A percentile compares a stretch with the other conserved stretches of the same genome.
Conservation (phyloP, 164 flowering plant species). For the Berberis vulgaris region DNA sequence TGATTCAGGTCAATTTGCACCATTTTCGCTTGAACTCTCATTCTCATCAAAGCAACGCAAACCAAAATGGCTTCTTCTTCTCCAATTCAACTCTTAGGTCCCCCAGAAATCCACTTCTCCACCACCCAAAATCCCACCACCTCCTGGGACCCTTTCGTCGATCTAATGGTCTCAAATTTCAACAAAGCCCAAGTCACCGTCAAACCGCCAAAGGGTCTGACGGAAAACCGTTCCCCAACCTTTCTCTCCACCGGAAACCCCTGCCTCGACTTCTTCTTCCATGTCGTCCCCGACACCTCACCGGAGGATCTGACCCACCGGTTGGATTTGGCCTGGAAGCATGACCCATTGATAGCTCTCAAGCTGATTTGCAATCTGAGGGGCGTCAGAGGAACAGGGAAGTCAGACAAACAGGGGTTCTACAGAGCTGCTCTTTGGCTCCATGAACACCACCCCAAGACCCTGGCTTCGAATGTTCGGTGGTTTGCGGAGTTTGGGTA, state of each 20-base stretch:
- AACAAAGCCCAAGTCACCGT: too few relatives aligned
- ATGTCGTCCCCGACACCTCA: constrained; percentile 38
- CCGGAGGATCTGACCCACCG: constrained; percentile 15
- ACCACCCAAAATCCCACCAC: too few relatives aligned
- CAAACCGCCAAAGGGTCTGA: constrained; percentile 17
- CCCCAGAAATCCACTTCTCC: too few relatives aligned
- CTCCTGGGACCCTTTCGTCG: too few relatives aligned
- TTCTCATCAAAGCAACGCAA: too few relatives aligned
- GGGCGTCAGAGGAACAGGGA: constrained; percentile 48
- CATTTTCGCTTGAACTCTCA: too few relatives aligned
- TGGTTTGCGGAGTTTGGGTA: constrained; percentile 26
- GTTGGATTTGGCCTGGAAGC: constrained; percentile 29
- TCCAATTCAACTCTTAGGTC: too few relatives aligned
- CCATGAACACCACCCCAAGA: constrained; percentile 29
- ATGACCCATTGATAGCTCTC: constrained; percentile 29
- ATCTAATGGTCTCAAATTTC: too few relatives aligned
- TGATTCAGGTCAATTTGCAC: too few relatives aligned
- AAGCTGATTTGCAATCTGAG: constrained; percentile 46
- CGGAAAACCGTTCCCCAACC: constrained; percentile 36
- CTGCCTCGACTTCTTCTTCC: constrained; percentile 61
- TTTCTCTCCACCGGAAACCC: constrained; percentile 37
- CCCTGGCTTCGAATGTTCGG: constrained; percentile 21
- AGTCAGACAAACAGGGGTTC: constrained; percentile 32
- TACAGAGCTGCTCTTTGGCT: constrained; percentile 35
- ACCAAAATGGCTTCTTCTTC: too few relatives aligned